Base-by-base conservation (phyloP, 1,284 basidiomycete species). In the Ustilago loliicola region DNA sequence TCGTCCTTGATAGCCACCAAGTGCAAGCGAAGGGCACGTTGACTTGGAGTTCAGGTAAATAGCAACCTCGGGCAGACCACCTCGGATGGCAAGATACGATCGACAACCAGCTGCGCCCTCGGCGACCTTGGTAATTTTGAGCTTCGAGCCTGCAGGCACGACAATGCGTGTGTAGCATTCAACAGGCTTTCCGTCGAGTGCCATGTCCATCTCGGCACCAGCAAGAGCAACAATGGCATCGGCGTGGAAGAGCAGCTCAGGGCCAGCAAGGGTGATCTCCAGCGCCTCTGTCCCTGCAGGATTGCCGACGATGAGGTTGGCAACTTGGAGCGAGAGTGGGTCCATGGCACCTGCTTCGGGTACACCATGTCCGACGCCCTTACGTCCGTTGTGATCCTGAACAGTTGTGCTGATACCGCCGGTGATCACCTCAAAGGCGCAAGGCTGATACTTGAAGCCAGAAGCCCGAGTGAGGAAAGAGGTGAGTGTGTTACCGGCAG, bases 321-420 rank as follows among this genome's bases (percentile, higher is more conserved):
- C 92, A 0, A 88, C 87, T 47, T 89, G 87, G 81, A 92, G 90
- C 0, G 91, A 90, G 8, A 91, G 84, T 11, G 87, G 79, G 81
- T 93, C 92, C 89, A 91, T 91, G 0, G 91, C 90, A 0, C 92
- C 92, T 66, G 90, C 90, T n/a, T 87, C 88, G 0, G 92, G 92
- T 10, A 93, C 89, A 15, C 92, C 92, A 48, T 90, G 87, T 0
- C 90, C 90, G 1, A 90, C 87, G 0, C 77, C 71, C 9, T 83
- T 85, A 17, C 92, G 88, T 1, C 90, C 90, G 23, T 90, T 88
- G 15, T 61, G 58, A 79, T 92, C 91, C 81, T 93, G 92, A 0
- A 93, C 87, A 0, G 90, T 90, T 1, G 89, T 89, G 45, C 91
- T 90, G 23, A 92, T 87, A 0, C 92, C 91, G 0, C 89, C 87